These are phyloP conservation scores for Kuraishia molischiana DNA, from an alignment of 805 yeast species.

Conservation along the genomic window DNA sequence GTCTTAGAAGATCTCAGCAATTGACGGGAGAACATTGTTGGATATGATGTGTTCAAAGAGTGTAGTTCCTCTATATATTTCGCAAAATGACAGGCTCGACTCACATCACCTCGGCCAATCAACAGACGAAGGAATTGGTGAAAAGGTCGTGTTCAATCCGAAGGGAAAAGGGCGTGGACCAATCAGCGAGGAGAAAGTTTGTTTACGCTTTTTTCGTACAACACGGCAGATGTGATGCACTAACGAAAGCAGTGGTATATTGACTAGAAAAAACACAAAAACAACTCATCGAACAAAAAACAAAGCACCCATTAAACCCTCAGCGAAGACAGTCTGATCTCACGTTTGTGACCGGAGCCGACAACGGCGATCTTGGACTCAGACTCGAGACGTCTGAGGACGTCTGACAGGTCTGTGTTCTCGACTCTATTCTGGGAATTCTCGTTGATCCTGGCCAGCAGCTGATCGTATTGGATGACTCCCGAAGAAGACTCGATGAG, in stretches of 20 bases:
- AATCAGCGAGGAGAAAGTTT: no score
- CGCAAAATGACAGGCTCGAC: no score
- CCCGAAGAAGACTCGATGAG: conserved; percentile 39
- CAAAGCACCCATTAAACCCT: conserved; percentile 7
- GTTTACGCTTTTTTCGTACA: no score
- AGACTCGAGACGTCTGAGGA: conserved; percentile 53
- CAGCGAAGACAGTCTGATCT: conserved; percentile 21
- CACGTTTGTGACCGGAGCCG: conserved; percentile 67
- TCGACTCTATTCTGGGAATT: conserved; percentile 57
- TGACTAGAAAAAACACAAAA: neutral
- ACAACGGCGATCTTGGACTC: conserved; percentile 61
- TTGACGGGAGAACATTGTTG: conserved; percentile 11
- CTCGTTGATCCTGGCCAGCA: conserved; percentile 56
- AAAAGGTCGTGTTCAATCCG: no score
- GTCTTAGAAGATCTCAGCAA: conserved; percentile 6
- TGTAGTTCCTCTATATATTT: neutral
- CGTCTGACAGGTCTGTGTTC: conserved; percentile 59
- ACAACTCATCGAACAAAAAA: neutral
- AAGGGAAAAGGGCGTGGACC: no score
- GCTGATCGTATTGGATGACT: conserved; percentile 46
- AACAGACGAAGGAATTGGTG: neutral
- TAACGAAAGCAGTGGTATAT: neutral
- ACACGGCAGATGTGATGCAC: no score
- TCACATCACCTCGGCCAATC: neutral
- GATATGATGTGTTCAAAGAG: neutral